phyloP scores from a whole-genome alignment of 1,284 basidiomycete species.

The Malassezia furfur region DNA sequence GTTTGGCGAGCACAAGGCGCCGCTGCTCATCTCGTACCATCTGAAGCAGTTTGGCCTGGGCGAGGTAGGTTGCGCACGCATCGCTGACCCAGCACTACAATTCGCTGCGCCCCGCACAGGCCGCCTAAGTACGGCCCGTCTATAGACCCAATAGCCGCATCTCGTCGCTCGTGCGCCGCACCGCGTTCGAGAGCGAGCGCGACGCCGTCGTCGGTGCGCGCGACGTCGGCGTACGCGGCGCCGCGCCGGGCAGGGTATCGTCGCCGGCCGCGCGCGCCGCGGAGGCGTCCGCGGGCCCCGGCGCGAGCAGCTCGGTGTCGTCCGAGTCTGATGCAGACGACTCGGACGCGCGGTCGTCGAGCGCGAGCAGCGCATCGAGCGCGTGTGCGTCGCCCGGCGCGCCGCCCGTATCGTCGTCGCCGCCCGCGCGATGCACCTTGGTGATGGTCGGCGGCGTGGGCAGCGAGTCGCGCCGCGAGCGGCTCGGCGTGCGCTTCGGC shows the following conservation, averaged over 20 bases:
- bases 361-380: not conserved
- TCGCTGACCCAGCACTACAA: slow-evolving; percentile 35
- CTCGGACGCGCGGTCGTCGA: not conserved
- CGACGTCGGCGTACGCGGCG: not conserved
- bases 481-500: slow-evolving; percentile 17
- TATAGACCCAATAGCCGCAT: slow-evolving; percentile 7
- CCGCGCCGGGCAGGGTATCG: slow-evolving; percentile 38
- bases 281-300: not conserved
- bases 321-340: slow-evolving; percentile 6
- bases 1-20: slow-evolving; percentile 15
- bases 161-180: slow-evolving; percentile 14
- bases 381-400: no score
- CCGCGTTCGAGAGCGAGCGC: slow-evolving; percentile 9
- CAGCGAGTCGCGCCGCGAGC: slow-evolving; percentile 31
- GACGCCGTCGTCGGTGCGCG: not conserved
- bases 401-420: no score
- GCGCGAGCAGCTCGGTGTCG: not conserved
- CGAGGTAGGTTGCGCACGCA: slow-evolving; percentile 26
- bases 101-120: slow-evolving; percentile 24
- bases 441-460: slow-evolving; percentile 41
- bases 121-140: not conserved
- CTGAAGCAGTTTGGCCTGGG: slow-evolving; percentile 44
- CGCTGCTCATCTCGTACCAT: slow-evolving; percentile 37
- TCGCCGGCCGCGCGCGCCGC: slow-evolving; percentile 32
- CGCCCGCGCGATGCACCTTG: slow-evolving; percentile 5